Base-by-base conservation (phyloP, 805 yeast genomes). In the Kazachstania bromeliacearum region DNA sequence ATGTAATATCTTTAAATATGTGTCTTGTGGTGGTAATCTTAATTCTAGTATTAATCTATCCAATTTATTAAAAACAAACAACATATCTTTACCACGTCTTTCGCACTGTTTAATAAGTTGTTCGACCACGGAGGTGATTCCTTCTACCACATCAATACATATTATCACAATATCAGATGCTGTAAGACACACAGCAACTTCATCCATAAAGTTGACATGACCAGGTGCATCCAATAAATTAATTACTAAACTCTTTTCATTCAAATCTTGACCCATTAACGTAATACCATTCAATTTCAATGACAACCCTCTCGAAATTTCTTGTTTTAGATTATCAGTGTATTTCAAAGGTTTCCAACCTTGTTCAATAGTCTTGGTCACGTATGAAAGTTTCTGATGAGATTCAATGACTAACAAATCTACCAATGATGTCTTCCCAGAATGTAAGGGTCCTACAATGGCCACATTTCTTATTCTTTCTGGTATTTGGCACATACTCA, bases 151-250 rank as follows among this genome's bases (percentile, higher is more conserved):
- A 54, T 92, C 98, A n/a, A 89, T 66, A 1, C 85, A 82, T 2
- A 87, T 55, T 0, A 79, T 60, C 0, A 73, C 74, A 2, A 79
- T 74, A 44, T 92, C 96, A 0, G 71, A 70, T 0, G 78, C 63
- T 16, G 73, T 56, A 7, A 77, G 55, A 0, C 82, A 70, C 0
- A 73, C 68, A 0, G 74, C 67, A 4, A 75, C 60, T 46, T 92
- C 96, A 51, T 85, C 96, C 20, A 67, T 60, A 50, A 92, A 92
- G 50, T 85, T 79, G 0, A 73, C 71, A 57, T 92, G 97, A 0
- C 99, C 99, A 0, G 99, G 99, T 0, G 95, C 66, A 50, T 94
- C 99, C 1, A 85, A 45, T 1, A 88, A 42, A 49, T 81, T 84
- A 15, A 78, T 48, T 0, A 74, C 72, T 13, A 63, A 58, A 0